Evolutionary conservation across 129 eudicot species (phyloP).

Genomic region (Flaveria brownii): DNA sequence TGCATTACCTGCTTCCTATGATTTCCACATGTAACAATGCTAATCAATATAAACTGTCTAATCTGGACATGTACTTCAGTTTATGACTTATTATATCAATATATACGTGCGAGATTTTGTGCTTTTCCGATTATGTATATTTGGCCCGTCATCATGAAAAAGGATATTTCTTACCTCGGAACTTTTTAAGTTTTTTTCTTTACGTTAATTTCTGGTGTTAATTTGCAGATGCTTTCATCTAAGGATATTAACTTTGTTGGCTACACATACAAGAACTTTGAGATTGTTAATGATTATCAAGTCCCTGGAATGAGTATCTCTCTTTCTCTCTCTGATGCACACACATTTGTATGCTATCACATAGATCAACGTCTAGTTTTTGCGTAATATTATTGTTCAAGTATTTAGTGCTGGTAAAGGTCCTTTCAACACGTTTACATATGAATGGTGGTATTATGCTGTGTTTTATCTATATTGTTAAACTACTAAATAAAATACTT

Average conservation of each 20-base stretch:
- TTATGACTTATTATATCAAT: slow-evolving; percentile 11
- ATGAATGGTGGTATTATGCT: neutral
- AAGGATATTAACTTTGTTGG: slow-evolving; percentile 86
- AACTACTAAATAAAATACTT: neutral
- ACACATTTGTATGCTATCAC: neutral
- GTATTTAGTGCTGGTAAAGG: neutral
- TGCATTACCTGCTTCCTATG: slow-evolving; percentile 8
- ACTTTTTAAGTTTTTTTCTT: neutral
- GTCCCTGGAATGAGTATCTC: slow-evolving; percentile 91
- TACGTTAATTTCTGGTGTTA: slow-evolving; percentile 23
- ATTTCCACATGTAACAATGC: neutral
- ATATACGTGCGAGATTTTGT: neutral
- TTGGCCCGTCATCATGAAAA: neutral
- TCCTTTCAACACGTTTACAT: neutral
- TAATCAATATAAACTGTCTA: neutral
- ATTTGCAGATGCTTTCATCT: slow-evolving; percentile 78
- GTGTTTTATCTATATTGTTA: neutral
- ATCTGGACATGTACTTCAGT: neutral
- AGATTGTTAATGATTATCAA: slow-evolving; percentile 94
- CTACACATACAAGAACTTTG: slow-evolving; percentile 87
- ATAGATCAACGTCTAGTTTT: slow-evolving; percentile 9
- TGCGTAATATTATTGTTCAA: neutral
- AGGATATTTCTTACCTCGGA: neutral
- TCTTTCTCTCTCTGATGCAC: slow-evolving; percentile 26
- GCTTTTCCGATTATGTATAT: neutral